A percentile compares a stretch with the other conserved stretches of the same genome.
Conservation (phyloP, 805 yeast species). For the Saccharomycopsis olivae region DNA sequence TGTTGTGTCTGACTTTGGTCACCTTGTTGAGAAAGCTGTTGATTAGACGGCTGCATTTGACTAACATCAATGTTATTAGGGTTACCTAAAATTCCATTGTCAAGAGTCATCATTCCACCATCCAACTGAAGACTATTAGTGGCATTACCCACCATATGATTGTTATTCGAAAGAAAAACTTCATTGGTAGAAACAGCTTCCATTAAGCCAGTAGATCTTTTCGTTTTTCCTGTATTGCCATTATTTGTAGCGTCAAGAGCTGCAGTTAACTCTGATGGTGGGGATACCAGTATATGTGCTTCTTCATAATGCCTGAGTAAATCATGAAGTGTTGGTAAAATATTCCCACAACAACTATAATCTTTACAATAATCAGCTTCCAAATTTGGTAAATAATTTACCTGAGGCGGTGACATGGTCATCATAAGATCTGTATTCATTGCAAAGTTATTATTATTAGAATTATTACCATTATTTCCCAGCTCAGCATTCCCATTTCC, state of each 20-base stretch:
- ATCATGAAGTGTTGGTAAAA: conserved; percentile 89
- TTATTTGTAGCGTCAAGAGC: conserved; percentile 12
- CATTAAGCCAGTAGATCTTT: conserved; percentile 48
- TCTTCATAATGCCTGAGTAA: conserved; percentile 91
- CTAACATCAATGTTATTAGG: conserved; percentile 3
- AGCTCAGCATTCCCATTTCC: neutral
- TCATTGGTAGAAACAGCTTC: conserved; percentile 92
- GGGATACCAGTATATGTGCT: conserved; percentile 67
- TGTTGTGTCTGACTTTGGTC: too few relatives aligned
- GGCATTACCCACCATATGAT: conserved; percentile 19
- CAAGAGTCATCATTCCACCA: conserved; percentile 18
- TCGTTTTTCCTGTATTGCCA: conserved; percentile 15
- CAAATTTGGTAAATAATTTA: conserved; percentile 77
- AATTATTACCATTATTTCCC: conserved; percentile 15
- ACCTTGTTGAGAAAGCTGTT: neutral
- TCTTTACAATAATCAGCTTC: conserved; percentile 97
- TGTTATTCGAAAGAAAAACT: conserved; percentile 48
- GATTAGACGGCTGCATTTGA: neutral
- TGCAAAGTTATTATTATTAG: conserved; percentile 15
- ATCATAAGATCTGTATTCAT: conserved; percentile 23
- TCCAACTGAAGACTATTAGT: conserved; percentile 19
- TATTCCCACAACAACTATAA: conserved; percentile 90
- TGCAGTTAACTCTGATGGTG: conserved; percentile 27
- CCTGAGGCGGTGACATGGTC: conserved; percentile 54
- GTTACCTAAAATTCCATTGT: neutral